These are phyloP conservation scores for Aristolochia californica DNA, from an alignment of 164 flowering plant genomes.

Conservation along the genomic window DNA sequence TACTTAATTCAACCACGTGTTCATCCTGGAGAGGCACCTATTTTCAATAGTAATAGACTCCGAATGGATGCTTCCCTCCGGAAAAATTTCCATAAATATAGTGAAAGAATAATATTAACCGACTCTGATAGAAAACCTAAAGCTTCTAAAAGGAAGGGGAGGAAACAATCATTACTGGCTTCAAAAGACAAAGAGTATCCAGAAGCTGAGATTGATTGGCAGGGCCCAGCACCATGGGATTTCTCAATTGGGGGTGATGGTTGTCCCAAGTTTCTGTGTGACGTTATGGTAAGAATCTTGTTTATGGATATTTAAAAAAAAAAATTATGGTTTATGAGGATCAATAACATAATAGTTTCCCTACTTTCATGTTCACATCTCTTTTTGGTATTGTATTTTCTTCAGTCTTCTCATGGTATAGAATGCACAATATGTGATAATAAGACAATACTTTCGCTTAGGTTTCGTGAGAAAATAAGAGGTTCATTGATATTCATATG, in stretches of 20 bases:
- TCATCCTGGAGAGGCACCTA: slow-evolving; percentile 8
- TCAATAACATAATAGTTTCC: no score
- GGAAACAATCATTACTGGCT: slow-evolving; percentile 19
- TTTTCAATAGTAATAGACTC: slow-evolving; percentile 16
- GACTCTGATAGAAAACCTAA: slow-evolving; percentile 68
- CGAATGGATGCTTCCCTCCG: slow-evolving; percentile 36
- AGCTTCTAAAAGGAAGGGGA: slow-evolving; percentile 47
- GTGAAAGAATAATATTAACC: slow-evolving; percentile 54
- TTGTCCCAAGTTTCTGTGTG: slow-evolving; percentile 84
- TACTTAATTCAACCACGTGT: slow-evolving; percentile 18
- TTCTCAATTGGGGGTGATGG: slow-evolving; percentile 73
- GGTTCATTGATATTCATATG: no score
- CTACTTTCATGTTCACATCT: no score
- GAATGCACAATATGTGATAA: no score
- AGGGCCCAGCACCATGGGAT: slow-evolving; percentile 85
- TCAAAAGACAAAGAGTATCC: slow-evolving; percentile 16
- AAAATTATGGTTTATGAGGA: no score
- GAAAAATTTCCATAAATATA: slow-evolving; percentile 43
- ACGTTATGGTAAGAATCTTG: slow-evolving; percentile 71
- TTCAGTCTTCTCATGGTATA: no score
- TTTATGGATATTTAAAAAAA: neutral
- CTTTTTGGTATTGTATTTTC: no score
- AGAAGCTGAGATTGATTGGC: slow-evolving; percentile 39
- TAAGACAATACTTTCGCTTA: no score
- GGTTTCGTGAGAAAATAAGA: no score